These are phyloP conservation scores for Penicillium griseofulvum DNA, from an alignment of 2,329 filamentous ascomycete genomes.

Conservation along the genomic window DNA sequence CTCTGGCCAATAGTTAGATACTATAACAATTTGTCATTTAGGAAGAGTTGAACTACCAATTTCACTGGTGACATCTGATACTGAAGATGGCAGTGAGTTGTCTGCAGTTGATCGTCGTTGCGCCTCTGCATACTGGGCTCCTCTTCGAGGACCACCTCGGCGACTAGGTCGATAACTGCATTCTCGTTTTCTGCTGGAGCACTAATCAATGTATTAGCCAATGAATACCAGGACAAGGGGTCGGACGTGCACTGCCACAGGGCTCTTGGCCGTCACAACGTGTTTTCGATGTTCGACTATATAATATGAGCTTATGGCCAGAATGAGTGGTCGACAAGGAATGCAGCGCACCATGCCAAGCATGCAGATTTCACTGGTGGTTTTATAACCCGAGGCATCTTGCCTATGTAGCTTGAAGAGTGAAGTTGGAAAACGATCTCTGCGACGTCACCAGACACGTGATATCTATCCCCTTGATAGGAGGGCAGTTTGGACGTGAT, in stretches of 20 bases:
- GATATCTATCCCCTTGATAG: conserved; percentile 1
- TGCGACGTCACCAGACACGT: background rate
- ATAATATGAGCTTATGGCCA: background rate
- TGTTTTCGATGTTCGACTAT: conserved; percentile 24
- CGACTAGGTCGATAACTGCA: conserved; percentile 25
- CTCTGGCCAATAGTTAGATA: conserved; percentile 6
- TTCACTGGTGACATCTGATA: conserved; percentile 2
- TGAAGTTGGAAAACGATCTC: background rate
- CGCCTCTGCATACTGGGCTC: conserved; percentile 13
- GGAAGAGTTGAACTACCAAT: conserved; percentile 3
- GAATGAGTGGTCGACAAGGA: background rate
- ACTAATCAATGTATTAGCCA: conserved; percentile 9
- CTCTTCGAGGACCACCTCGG: conserved; percentile 24
- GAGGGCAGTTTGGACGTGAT: too few relatives aligned
- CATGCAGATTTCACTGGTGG: conserved; percentile 2
- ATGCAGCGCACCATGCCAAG: background rate
- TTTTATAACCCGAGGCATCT: background rate
- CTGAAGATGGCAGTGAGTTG: background rate
- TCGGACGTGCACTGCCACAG: conserved; percentile 19
- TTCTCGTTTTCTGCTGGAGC: conserved; percentile 10
- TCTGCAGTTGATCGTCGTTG: background rate
- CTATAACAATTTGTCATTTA: too few relatives aligned
- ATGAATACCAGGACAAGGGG: background rate
- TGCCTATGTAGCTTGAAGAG: background rate
- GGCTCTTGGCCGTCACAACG: conserved; percentile 25